A percentile compares a stretch with the other conserved stretches of the same genome.
Conservation (phyloP, 352 stramenopile genomes). For the Pythium brassicae region DNA sequence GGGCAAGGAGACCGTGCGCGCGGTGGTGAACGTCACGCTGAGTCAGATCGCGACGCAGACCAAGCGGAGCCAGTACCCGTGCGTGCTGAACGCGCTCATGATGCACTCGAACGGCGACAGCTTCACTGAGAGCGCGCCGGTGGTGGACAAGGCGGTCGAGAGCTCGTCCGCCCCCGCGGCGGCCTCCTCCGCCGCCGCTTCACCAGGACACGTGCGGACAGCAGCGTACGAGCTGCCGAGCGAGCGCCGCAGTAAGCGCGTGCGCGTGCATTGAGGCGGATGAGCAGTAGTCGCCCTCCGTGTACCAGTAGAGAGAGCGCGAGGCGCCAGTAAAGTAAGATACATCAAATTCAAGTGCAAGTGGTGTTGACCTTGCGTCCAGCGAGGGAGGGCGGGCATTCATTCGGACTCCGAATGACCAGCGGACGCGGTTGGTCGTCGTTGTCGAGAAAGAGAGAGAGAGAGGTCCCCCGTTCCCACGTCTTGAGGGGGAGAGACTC, state of each 20-base stretch:
- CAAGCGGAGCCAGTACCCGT: conserved; percentile 68
- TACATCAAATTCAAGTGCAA: too few relatives aligned
- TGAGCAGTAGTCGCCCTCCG: not conserved
- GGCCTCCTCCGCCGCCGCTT: not conserved
- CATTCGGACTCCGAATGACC: too few relatives aligned
- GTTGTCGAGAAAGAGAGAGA: too few relatives aligned
- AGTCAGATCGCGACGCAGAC: conserved; percentile 50
- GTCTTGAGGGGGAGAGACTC: too few relatives aligned
- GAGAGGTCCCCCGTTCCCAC: too few relatives aligned
- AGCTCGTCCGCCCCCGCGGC: not conserved
- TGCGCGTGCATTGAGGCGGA: conserved; percentile 13
- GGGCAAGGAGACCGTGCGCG: conserved; percentile 53
- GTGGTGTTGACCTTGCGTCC: too few relatives aligned
- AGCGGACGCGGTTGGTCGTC: too few relatives aligned
- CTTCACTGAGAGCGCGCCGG: conserved; percentile 34
- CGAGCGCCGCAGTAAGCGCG: conserved; percentile 10
- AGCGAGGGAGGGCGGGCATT: too few relatives aligned
- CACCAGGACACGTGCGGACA: conserved; percentile 4
- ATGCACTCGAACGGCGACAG: conserved; percentile 70
- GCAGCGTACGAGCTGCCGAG: conserved; percentile 7
- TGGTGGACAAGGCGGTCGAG: conserved; percentile 32
- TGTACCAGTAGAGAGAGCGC: too few relatives aligned
- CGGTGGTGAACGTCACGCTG: conserved; percentile 79
- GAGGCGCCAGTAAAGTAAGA: too few relatives aligned
- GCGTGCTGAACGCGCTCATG: conserved; percentile 79